phyloP scores from a whole-genome alignment of 768 basidiomycete genomes.

The Cystobasidiopsis lactophilus region DNA sequence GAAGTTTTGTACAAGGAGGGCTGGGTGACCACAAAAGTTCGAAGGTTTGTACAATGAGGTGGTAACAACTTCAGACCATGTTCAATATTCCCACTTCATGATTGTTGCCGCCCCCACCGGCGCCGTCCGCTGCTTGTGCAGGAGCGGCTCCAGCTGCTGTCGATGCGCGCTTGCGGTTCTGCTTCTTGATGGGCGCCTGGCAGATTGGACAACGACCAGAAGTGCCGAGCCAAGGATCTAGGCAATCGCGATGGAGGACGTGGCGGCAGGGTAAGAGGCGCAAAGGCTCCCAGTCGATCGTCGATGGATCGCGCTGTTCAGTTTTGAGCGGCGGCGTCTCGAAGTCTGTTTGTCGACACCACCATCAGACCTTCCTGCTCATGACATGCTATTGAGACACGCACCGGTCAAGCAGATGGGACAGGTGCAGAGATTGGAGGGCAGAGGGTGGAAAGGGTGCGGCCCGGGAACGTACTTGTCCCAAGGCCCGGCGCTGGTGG shows the following conservation, averaged over 20 bases:
- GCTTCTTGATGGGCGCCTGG: neutral
- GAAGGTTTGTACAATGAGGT: no score
- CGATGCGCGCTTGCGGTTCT: no score
- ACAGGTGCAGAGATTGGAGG: conserved; percentile 8
- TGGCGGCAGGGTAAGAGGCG: neutral
- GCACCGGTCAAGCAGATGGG: conserved; percentile 8
- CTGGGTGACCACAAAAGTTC: no score
- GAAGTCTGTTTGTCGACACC: neutral
- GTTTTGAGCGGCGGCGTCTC: neutral
- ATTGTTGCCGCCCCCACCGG: no score
- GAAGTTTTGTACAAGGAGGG: no score
- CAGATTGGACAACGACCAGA: conserved; percentile 1
- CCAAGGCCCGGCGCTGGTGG: neutral
- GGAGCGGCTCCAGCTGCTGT: no score
- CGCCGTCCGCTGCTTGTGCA: no score
- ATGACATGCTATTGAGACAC: neutral
- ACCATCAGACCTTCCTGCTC: neutral
- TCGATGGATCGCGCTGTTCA: neutral
- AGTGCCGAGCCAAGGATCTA: conserved; percentile 2
- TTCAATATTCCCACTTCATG: no score
- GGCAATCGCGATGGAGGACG: neutral
- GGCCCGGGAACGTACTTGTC: conserved; percentile 2
- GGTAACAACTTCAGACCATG: no score
- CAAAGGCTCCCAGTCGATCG: neutral
- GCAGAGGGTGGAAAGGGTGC: conserved; percentile 5